phyloP scores from a whole-genome alignment of 2,329 filamentous ascomycete species.

The Colletotrichum agaves region DNA sequence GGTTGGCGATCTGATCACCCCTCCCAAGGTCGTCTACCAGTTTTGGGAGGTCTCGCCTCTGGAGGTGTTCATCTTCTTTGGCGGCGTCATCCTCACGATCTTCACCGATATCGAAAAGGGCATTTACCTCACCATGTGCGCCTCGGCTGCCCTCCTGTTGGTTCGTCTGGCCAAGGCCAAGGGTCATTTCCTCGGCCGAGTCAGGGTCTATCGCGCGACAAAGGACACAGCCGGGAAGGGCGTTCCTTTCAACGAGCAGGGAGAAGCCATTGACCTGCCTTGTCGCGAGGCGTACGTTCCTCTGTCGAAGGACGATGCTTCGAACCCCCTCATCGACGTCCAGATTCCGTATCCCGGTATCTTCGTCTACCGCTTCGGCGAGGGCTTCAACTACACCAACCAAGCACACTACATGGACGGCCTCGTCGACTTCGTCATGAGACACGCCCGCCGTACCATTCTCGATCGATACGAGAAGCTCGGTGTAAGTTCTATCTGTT shows the following conservation, averaged over 20 bases:
- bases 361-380: conserved; percentile 62
- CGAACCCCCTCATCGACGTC: conserved; percentile 57
- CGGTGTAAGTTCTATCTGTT: conserved; percentile 50
- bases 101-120: conserved; percentile 62
- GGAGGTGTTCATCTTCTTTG: conserved; percentile 80
- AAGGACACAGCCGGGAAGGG: conserved; percentile 37
- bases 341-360: conserved; percentile 59
- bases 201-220: conserved; percentile 41
- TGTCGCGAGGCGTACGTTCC: conserved; percentile 54
- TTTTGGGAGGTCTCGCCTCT: conserved; percentile 82
- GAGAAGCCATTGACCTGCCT: conserved; percentile 31
- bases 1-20: conserved; percentile 79
- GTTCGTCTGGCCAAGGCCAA: conserved; percentile 57
- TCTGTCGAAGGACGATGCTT: conserved; percentile 53
- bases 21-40: conserved; percentile 78
- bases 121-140: conserved; percentile 59
- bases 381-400: conserved; percentile 65
- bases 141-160: conserved; percentile 56
- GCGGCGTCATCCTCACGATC: conserved; percentile 71
- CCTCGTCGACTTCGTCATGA: conserved; percentile 52
- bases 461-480: conserved; percentile 56
- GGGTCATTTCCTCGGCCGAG: conserved; percentile 59
- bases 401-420: conserved; percentile 58
- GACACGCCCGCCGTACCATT: conserved; percentile 53
- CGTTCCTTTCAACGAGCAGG: conserved; percentile 36